Evolutionary conservation across 1,284 basidiomycete genomes (phyloP).

Genomic region (Cutaneotrichosporon sp.): DNA sequence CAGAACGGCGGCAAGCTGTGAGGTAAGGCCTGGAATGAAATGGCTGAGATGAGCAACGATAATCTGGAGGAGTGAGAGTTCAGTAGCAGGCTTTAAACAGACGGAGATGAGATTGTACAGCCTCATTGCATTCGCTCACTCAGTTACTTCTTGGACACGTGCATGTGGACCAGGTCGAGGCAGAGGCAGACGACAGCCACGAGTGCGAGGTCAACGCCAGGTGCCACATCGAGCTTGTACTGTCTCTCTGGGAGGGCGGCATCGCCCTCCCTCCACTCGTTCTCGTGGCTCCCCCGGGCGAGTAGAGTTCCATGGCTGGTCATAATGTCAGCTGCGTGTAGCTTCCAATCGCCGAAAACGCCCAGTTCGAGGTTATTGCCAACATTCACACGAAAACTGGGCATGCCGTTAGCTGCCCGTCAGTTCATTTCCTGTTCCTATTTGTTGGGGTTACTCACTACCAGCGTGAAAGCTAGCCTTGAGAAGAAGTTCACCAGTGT

Average conservation of each 20-base stretch:
- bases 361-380: background rate
- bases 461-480: background rate
- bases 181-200: conserved; percentile 54
- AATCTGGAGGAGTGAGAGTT: too few species aligned
- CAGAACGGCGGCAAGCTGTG: conserved; percentile 38
- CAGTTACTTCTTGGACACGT: background rate
- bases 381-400: background rate
- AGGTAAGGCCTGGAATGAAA: background rate
- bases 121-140: background rate
- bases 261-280: background rate
- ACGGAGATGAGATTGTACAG: background rate
- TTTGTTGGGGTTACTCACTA: background rate
- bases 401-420: background rate
- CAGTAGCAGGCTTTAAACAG: too few species aligned
- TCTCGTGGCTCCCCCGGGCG: background rate
- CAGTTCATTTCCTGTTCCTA: background rate
- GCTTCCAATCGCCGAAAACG: background rate
- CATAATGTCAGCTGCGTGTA: background rate
- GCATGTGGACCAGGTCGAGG: conserved; percentile 35
- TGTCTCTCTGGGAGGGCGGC: conserved; percentile 8
- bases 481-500: background rate
- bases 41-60: too few species aligned
- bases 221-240: conserved; percentile 52
- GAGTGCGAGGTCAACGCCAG: conserved; percentile 54
- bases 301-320: background rate